Conservation (phyloP, 805 yeast species). For the fission yeast (Schizosaccharomyces pombe) region DNA sequence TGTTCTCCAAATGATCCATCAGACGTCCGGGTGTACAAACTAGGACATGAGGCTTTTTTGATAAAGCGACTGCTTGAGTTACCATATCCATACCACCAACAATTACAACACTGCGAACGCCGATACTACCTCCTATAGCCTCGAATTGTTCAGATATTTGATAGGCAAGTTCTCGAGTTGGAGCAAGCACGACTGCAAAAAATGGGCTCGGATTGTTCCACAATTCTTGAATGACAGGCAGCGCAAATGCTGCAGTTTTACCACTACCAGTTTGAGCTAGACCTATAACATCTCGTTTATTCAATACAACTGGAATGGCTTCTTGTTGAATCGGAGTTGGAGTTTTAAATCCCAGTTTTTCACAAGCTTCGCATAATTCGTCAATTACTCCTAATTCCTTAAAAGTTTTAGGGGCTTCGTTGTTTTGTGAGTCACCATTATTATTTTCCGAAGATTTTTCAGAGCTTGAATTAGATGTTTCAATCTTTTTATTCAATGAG, state of each 20-base stretch:
- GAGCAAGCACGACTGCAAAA: conserved; percentile 69
- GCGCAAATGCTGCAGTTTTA: conserved; percentile 93
- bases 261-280: conserved; percentile 96
- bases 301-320: conserved; percentile 72
- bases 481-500: too few species aligned
- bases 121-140: conserved; percentile 79
- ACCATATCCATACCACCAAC: conserved; percentile 98
- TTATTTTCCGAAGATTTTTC: not conserved
- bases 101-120: conserved; percentile 64
- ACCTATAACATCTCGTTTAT: conserved; percentile 84
- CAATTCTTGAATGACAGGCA: conserved; percentile 74
- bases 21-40: conserved; percentile 85
- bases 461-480: not conserved
- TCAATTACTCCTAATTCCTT: conserved; percentile 31
- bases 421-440: not conserved
- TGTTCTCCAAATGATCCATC: conserved; percentile 83
- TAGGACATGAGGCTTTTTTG: conserved; percentile 80
- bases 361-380: conserved; percentile 59
- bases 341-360: conserved; percentile 42
- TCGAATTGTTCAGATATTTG: conserved; percentile 80
- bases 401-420: not conserved
- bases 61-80: conserved; percentile 86
- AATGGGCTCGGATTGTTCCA: conserved; percentile 78
- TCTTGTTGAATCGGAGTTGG: conserved; percentile 91
- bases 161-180: conserved; percentile 33